Evolutionary conservation across 805 yeast species (phyloP).

Genomic region (Yarrowia sp.): DNA sequence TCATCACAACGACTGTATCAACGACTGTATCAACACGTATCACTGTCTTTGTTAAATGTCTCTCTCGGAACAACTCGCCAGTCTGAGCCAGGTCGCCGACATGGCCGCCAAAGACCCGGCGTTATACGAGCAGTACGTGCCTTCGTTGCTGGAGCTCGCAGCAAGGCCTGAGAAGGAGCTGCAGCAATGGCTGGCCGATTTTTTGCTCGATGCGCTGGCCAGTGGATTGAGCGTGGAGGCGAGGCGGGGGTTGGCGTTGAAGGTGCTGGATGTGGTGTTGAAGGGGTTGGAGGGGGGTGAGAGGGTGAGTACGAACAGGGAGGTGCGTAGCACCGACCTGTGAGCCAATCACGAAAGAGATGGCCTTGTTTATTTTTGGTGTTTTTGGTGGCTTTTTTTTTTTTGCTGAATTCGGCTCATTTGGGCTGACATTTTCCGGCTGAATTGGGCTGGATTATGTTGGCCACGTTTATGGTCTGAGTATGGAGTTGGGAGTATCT

Average conservation of each 20-base stretch:
- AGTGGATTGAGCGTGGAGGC: not conserved
- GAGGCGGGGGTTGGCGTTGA: not conserved
- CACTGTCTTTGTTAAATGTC: not conserved
- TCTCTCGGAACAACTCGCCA: not conserved
- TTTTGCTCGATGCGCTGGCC: not conserved
- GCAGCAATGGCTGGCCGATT: not conserved
- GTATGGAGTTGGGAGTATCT: too few species aligned
- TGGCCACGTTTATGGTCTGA: too few species aligned
- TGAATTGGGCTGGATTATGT: too few species aligned
- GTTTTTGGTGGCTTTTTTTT: too few species aligned
- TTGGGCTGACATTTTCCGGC: too few species aligned
- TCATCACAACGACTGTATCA: not conserved
- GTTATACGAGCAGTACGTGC: constrained; percentile 15
- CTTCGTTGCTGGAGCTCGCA: not conserved
- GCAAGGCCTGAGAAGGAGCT: not conserved
- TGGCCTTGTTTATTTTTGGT: too few species aligned
- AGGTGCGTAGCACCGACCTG: too few species aligned
- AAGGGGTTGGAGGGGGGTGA: not conserved
- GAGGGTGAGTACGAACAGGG: not conserved
- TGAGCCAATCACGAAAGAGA: too few species aligned
- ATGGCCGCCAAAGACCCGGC: constrained; percentile 4
- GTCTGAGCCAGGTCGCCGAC: constrained; percentile 5
- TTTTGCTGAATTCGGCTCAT: too few species aligned
- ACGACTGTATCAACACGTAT: not conserved
- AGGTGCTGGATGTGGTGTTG: not conserved